Evolutionary conservation across 441 rosid genomes (phyloP).

Genomic region (Raphanus hybrid): DNA sequence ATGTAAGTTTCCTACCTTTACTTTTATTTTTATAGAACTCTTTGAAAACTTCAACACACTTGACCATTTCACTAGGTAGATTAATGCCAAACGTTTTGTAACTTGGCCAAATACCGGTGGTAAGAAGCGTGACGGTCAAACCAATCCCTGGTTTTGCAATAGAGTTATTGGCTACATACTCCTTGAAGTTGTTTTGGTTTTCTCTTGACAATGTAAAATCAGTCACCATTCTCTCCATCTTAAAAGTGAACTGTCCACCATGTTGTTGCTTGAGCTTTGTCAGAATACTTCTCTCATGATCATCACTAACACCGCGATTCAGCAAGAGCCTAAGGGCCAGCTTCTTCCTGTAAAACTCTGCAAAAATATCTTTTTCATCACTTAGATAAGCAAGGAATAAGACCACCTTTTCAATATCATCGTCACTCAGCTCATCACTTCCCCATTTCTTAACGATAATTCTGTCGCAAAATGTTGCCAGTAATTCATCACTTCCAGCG

Average conservation of each 20-base stretch:
- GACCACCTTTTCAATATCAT: constrained; percentile 87
- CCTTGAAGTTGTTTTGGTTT: constrained; percentile 74
- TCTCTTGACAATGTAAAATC: constrained; percentile 93
- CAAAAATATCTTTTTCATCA: constrained; percentile 78
- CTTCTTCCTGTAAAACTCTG: constrained; percentile 77
- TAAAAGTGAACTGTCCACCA: constrained; percentile 93
- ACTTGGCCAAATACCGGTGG: constrained; percentile 98
- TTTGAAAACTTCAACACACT: constrained; percentile 85
- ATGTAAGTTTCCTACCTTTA: constrained; percentile 84
- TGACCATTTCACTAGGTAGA: constrained; percentile 92
- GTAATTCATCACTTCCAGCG: constrained; percentile 83
- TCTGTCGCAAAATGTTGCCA: constrained; percentile 86
- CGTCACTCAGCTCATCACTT: constrained; percentile 86
- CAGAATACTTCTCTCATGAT: constrained; percentile 88
- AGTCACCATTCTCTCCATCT: constrained; percentile 99
- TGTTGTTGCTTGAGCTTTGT: constrained; percentile 95
- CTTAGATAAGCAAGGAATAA: constrained; percentile 57
- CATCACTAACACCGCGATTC: constrained; percentile 91
- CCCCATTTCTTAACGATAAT: constrained; percentile 82
- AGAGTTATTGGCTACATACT: constrained; percentile 56
- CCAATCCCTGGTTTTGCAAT: constrained; percentile 77
- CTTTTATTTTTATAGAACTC: constrained; percentile 81
- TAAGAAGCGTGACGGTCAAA: constrained; percentile 82
- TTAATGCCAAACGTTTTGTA: constrained; percentile 89
- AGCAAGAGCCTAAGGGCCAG: constrained; percentile 89